A percentile compares a stretch with the other conserved stretches of the same genome.
These are phyloP conservation scores for Lodderomyces metapsilosis DNA, from an alignment of 1,139 yeast species.

Conservation along the genomic window DNA sequence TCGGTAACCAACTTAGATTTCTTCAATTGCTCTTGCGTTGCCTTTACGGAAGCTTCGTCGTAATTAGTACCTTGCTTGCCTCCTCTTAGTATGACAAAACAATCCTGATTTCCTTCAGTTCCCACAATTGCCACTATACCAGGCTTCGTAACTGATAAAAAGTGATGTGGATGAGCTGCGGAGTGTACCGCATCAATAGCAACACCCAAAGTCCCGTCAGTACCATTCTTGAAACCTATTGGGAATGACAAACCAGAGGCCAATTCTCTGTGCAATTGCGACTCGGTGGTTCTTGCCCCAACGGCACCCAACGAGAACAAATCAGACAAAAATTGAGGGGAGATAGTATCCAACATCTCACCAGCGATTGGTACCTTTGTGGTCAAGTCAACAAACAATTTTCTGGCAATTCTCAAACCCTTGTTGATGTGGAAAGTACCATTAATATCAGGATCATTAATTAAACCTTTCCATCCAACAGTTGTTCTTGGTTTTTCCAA, in stretches of 20 bases:
- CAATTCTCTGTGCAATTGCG: conserved; percentile 94
- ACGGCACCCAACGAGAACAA: conserved; percentile 93
- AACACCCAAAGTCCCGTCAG: conserved; percentile 91
- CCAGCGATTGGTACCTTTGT: conserved; percentile 85
- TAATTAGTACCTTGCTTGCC: conserved; percentile 93
- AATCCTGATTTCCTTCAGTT: conserved; percentile 88
- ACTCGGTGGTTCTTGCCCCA: conserved; percentile 98
- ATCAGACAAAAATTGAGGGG: conserved; percentile 96
- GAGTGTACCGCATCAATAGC: conserved; percentile 95
- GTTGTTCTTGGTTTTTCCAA: conserved; percentile 98
- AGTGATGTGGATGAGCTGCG: conserved; percentile 89
- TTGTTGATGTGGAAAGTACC: conserved; percentile 92
- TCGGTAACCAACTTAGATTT: conserved; percentile 31
- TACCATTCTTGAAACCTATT: conserved; percentile 96
- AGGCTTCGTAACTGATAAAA: conserved; percentile 94
- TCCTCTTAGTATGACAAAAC: conserved; percentile 91
- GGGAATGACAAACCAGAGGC: conserved; percentile 98
- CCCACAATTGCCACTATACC: conserved; percentile 96
- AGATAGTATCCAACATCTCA: conserved; percentile 96
- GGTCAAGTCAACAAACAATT: conserved; percentile 82
- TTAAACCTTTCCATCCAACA: conserved; percentile 98
- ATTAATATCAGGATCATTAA: conserved; percentile 95
- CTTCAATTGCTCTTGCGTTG: conserved; percentile 58
- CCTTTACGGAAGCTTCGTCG: conserved; percentile 74
- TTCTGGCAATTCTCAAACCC: conserved; percentile 85